Evolutionary conservation across 371 early-diverging fungal species (phyloP), one percentile per base, ranked within the genome.

Genomic region (Mucor plumbeus): DNA sequence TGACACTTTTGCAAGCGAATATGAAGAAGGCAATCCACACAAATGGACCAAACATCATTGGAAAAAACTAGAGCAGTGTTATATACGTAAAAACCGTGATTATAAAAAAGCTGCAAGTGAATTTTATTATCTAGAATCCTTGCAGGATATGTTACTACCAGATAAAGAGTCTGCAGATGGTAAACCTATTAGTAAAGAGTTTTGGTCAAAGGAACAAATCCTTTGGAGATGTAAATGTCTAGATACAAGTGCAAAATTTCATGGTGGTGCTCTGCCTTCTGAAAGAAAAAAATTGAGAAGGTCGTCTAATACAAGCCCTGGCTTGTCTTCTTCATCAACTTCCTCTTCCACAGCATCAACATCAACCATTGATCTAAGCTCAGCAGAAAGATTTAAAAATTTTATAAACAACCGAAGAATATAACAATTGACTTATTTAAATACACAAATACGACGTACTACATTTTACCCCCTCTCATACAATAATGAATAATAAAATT

Each of bases 1-100:
- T 50, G 50, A 50, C 6, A 50, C 68, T n/a, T 43, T 61, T 34
- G n/a, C 54, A 8, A 67, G 67, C 15, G 66, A 65, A 21, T 33
- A 19, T 10, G 64, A 64, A 19, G 41, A 26, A 44, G 44, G 41
- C 33, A 41, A 63, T 7, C 21, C 48, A 15, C 21, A 26, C 19
- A 38, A 40, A 48, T 73, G 73, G 73, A 66, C 69, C 13, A 63
- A 50, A 26, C 14, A 39, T 10, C 62, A 73, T 7, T 73, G 73
- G 73, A 63, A 54, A 35, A 59, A 60, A n/a, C 60, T 73, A 11
- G 69, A 73, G n/a, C 39, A 60, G 6, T 66, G 59, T 21, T 73
- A 73, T 60, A 14, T 69, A 2, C 33, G 39, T 7, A 60, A 56
- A 13, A 19, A 73, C 35, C 54, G 67, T 35, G 73, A 73, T 56